A percentile compares a stretch with the other conserved stretches of the same genome.
Conservation (phyloP, 1,139 yeast genomes). For the Yamadazyma conglobata region DNA sequence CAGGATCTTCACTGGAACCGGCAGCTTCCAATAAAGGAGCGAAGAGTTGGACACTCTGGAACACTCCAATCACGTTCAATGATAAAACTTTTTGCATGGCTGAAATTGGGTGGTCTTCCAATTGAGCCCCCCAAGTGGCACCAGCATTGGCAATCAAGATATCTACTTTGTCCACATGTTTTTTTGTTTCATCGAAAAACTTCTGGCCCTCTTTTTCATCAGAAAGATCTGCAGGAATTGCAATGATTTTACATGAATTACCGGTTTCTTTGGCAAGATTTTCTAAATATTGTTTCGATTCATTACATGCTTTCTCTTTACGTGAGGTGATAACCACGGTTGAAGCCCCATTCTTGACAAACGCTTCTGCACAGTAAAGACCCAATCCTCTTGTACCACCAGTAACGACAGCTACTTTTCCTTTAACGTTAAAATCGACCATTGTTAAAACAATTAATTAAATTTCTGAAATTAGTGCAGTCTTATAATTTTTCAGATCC, state of each 20-base stretch:
- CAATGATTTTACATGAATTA: constrained; percentile 41
- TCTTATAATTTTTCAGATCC: no score
- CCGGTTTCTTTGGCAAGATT: constrained; percentile 41
- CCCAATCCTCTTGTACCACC: constrained; percentile 82
- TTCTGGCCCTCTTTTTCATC: constrained; percentile 47
- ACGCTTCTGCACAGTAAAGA: constrained; percentile 62
- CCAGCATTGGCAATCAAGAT: constrained; percentile 79
- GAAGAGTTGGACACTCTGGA: constrained; percentile 61
- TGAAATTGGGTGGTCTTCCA: constrained; percentile 57
- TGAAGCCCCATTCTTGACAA: constrained; percentile 61
- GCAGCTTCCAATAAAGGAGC: constrained; percentile 54
- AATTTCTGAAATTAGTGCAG: no score
- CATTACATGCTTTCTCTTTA: constrained; percentile 60
- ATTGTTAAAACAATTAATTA: no score
- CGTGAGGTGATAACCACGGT: constrained; percentile 66
- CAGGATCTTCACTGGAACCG: constrained; percentile 58
- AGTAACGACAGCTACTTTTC: constrained; percentile 70
- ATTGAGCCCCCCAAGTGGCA: constrained; percentile 73
- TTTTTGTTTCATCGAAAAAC: constrained; percentile 42
- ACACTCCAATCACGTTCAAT: constrained; percentile 70
- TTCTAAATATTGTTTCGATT: constrained; percentile 53
- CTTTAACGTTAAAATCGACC: constrained; percentile 52
- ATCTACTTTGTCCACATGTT: constrained; percentile 47
- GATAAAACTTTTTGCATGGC: constrained; percentile 65
- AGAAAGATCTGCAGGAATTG: constrained; percentile 63